Evolutionary conservation across 2,329 filamentous ascomycete species (phyloP).

Genomic region (Aspergillus sp.): DNA sequence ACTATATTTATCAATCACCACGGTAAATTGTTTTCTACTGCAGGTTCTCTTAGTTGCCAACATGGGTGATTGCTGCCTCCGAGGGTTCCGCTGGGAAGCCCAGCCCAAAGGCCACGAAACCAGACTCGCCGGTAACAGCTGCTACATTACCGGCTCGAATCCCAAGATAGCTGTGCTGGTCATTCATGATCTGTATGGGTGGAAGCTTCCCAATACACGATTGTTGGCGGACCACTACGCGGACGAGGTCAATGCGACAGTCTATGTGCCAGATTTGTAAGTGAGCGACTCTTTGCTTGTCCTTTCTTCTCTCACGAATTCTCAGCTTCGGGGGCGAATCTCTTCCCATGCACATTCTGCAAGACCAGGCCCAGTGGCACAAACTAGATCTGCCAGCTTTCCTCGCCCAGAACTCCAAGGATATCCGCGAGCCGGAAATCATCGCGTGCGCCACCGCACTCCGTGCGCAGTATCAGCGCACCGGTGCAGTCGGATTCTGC

Average conservation of each 20-base stretch:
- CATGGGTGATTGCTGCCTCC: slow-evolving; percentile 17
- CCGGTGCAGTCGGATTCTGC: slow-evolving; percentile 53
- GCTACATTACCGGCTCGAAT: slow-evolving; percentile 42
- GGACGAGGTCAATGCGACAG: slow-evolving; percentile 44
- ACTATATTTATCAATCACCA: too few relatives aligned
- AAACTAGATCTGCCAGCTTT: slow-evolving; percentile 43
- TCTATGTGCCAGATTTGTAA: slow-evolving; percentile 39
- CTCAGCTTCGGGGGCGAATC: slow-evolving; percentile 34
- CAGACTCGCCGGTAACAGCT: slow-evolving; percentile 32
- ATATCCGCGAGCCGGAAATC: slow-evolving; percentile 40
- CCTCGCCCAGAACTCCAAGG: slow-evolving; percentile 37
- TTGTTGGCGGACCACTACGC: slow-evolving; percentile 51
- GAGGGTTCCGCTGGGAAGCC: slow-evolving; percentile 45
- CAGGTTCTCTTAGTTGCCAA: too few relatives aligned
- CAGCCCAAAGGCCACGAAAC: slow-evolving; percentile 33
- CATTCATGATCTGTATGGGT: slow-evolving; percentile 45
- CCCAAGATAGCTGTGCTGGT: slow-evolving; percentile 36
- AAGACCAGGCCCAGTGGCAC: slow-evolving; percentile 20
- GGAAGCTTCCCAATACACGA: slow-evolving; percentile 46
- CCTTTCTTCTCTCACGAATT: too few relatives aligned
- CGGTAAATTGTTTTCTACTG: too few relatives aligned
- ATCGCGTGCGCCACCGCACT: slow-evolving; percentile 35
- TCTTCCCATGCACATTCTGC: slow-evolving; percentile 31
- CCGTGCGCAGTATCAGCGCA: slow-evolving; percentile 17
- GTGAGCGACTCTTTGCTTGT: too few relatives aligned